Evolutionary conservation across 2,329 filamentous ascomycete genomes (phyloP).

Genomic region (Penicillium digitatum): DNA sequence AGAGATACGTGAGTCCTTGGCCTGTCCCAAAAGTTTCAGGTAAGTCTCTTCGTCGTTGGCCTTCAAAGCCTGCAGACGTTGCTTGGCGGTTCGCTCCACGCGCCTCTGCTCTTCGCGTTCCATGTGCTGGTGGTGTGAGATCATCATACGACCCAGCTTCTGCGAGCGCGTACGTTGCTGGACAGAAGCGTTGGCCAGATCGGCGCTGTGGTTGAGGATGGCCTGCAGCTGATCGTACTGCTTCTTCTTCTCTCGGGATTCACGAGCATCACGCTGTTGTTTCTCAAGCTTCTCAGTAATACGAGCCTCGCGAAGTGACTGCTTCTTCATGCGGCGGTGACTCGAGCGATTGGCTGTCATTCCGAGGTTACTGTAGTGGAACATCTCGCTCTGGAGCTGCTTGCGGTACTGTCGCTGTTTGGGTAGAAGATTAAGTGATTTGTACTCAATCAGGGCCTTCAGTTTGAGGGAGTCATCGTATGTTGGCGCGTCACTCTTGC

Average conservation of each 20-base stretch:
- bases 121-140: slow-evolving; percentile 85
- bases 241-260: slow-evolving; percentile 96
- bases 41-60: slow-evolving; percentile 99
- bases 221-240: slow-evolving; percentile 87
- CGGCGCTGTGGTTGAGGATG: slow-evolving; percentile 74
- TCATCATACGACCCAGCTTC: slow-evolving; percentile 87
- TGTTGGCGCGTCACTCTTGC: slow-evolving; percentile 62
- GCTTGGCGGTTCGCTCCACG: slow-evolving; percentile 94
- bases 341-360: slow-evolving; percentile 92
- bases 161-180: slow-evolving; percentile 70
- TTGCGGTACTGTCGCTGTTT: slow-evolving; percentile 85
- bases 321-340: slow-evolving; percentile 95
- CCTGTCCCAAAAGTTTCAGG: slow-evolving; percentile 93
- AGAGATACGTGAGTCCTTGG: slow-evolving; percentile 98
- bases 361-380: slow-evolving; percentile 90
- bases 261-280: slow-evolving; percentile 92
- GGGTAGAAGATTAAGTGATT: slow-evolving; percentile 78
- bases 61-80: slow-evolving; percentile 97
- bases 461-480: slow-evolving; percentile 80
- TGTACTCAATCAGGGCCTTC: slow-evolving; percentile 91
- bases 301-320: slow-evolving; percentile 87
- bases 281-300: slow-evolving; percentile 99
- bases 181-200: slow-evolving; percentile 65
- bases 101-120: slow-evolving; percentile 99
- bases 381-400: slow-evolving; percentile 84